phyloP scores from a whole-genome alignment of 2,329 filamentous ascomycete species.

The Cercospora sp. region DNA sequence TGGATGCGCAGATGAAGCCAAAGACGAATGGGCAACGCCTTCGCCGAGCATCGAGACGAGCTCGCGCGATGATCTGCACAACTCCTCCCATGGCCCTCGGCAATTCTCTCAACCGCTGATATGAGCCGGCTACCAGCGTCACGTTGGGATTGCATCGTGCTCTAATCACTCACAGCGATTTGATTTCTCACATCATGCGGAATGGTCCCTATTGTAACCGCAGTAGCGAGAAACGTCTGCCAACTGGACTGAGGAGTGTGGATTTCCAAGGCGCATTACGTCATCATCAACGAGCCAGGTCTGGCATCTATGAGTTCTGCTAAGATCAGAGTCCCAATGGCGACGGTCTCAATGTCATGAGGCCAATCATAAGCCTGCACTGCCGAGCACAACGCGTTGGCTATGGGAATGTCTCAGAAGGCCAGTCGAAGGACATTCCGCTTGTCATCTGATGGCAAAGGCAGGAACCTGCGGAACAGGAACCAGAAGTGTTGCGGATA shows the following conservation, averaged over 20 bases:
- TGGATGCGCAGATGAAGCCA: background rate
- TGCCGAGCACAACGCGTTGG: background rate
- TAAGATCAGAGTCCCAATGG: too few species aligned
- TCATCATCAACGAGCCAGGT: too few species aligned
- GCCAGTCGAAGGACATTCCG: background rate
- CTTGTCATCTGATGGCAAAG: background rate
- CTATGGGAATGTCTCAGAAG: background rate
- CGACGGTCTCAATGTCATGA: too few species aligned
- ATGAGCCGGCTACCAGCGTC: background rate
- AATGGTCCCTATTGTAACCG: background rate
- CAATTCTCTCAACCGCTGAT: background rate
- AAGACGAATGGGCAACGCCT: background rate
- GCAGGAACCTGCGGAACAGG: background rate
- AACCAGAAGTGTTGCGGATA: background rate
- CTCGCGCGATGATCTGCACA: background rate
- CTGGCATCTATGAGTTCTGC: too few species aligned
- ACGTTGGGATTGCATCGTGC: background rate
- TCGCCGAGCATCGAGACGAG: slow-evolving; percentile 1
- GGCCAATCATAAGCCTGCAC: too few species aligned
- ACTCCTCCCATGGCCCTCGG: slow-evolving; percentile 10
- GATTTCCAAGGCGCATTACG: too few species aligned
- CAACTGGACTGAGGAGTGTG: background rate
- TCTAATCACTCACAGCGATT: background rate
- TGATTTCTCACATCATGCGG: too few species aligned
- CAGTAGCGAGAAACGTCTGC: background rate